Conservation (phyloP, 345 rosid genomes). For the Citrus glauca region DNA sequence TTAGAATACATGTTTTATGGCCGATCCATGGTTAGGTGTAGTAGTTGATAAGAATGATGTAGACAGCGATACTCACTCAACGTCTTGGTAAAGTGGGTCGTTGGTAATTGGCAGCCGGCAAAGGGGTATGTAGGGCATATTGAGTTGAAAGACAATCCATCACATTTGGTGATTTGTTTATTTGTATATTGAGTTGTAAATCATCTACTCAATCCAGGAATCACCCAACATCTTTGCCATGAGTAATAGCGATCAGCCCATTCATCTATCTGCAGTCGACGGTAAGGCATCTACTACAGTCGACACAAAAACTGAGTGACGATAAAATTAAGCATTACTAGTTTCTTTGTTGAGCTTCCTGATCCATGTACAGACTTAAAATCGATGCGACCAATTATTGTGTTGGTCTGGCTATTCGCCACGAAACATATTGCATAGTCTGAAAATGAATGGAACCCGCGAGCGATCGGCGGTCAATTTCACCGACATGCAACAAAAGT, state of each 20-base stretch:
- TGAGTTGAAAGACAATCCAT: not conserved
- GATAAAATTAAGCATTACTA: slow-evolving; percentile 34
- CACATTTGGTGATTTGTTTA: not conserved
- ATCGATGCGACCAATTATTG: slow-evolving; percentile 80
- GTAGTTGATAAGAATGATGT: no score
- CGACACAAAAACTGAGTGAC: not conserved
- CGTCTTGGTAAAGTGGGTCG: no score
- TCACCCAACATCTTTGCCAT: slow-evolving; percentile 78
- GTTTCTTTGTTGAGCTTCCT: slow-evolving; percentile 83
- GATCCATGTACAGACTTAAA: slow-evolving; percentile 92
- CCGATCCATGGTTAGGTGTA: no score
- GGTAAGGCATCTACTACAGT: no score
- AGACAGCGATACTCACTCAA: no score
- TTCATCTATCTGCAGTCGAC: slow-evolving; percentile 61
- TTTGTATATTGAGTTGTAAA: not conserved
- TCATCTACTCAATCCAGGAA: slow-evolving; percentile 56
- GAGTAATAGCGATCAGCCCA: slow-evolving; percentile 79
- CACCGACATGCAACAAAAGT: no score
- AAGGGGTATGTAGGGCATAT: not conserved
- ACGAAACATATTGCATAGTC: slow-evolving; percentile 63
- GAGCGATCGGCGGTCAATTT: no score
- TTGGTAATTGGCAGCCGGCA: no score
- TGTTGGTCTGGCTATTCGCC: slow-evolving; percentile 81
- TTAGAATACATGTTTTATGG: no score
- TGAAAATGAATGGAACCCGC: slow-evolving; percentile 13